Base-by-base conservation (phyloP, 2,329 filamentous ascomycete genomes). In the Sarocladium kiliense region DNA sequence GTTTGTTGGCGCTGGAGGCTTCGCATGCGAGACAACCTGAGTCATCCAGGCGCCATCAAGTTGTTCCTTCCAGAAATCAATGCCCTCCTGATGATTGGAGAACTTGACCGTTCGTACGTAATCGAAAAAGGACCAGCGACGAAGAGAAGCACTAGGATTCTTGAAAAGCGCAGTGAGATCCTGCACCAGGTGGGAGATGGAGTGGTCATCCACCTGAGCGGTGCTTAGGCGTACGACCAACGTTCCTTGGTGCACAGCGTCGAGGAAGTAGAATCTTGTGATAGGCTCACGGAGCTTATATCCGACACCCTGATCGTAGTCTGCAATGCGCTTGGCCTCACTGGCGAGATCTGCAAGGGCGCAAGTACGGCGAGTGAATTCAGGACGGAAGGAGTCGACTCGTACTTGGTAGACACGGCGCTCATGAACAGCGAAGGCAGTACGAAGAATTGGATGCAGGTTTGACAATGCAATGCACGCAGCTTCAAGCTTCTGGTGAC, bases 381-480 rank as follows among this genome's bases (percentile, higher is more conserved):
- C 70, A 1, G 76, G 69, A 2, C 63, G 66, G 59, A 71, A 74
- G 2, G 71, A 69, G 49, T 71, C 71, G 34, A 79, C 63, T 32
- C 76, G 72, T 0, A 77, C 75, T 61, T 81, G 78, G 59, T 76
- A 79, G 0, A 80, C 67, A 2, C 68, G 70, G 6, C 76, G 71
- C 11, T 73, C 70, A 47, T 79, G 71, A 0, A 71, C 65, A 2
- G 78, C 69, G 55, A 84, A 84, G 0, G 76, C 74, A 0, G 82
- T 82, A 21, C 80, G 76, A 7, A 85, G 70, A 26, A 80, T 77
- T 0, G 77, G 74, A 41, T 81, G 78, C 34, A 77, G 68, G 32
- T 65, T 65, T 0, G 68, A 66, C 9, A 81, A 67, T 12, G 71
- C 69, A 21, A 69, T 67, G 59, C 77, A 80, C 0, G 77, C 76